Base-by-base conservation (phyloP, 257 asterid species). In the Gentiana dahurica region DNA sequence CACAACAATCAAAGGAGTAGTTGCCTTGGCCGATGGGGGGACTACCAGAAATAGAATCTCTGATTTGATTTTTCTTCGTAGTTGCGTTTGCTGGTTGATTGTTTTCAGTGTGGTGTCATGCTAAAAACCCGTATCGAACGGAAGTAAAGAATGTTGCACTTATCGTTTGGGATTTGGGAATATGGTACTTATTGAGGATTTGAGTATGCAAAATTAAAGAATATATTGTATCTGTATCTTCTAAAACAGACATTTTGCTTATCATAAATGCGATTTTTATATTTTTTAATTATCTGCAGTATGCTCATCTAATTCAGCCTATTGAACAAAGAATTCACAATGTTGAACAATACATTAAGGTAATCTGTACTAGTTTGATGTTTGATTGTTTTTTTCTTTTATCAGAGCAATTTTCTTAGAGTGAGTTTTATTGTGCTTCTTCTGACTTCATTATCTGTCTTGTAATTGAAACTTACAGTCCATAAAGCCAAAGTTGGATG, bases 261-360 rank as follows among this genome's bases (percentile, higher is more conserved):
- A 77, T 59, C 73, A 15, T 15, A 87, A 58, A 91, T 91, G 61
- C 76, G 1, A 44, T 3, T 15, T 7, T 51, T 46, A 6, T 12
- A 5, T 9, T 11, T 3, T 1, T 36, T 46, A 5, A 54, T 35
- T 24, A 51, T 66, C 58, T 69, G 85, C 94, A 91, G 98, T 87
- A 70, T 67, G 43, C 85, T 39, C 54, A 77, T 59, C 73, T 91
- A 58, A 91, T 91, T 61, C 76, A 85, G 82, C 81, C 98, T 32
- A 68, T 79, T 67, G 85, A 81, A 38, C 79, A 65, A 60, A 77
- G 98, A 75, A 79, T 73, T 81, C 73, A 72, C 63, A 75, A 79
- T 54, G 96, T 91, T 62, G 74, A 81, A 73, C 85, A 77, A 39
- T 91, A 71, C 75, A 81, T 87, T 11, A 83, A 87, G 96, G 95